phyloP scores from a whole-genome alignment of 2,329 filamentous ascomycete genomes.

The Bimuria novae-zelandiae region DNA sequence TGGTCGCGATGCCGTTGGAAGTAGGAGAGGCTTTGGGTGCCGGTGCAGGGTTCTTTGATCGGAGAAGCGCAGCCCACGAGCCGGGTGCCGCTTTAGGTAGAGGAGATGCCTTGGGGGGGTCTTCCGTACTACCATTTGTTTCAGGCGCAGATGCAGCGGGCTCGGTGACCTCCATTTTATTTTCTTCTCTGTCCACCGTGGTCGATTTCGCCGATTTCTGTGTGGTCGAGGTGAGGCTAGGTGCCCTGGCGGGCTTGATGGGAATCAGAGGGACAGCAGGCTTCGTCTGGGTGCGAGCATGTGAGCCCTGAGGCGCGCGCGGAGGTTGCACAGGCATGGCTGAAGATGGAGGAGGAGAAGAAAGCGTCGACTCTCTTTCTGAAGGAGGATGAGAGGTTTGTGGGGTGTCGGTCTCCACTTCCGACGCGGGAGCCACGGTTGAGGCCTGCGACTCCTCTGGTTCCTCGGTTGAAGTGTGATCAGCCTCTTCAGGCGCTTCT shows the following conservation, averaged over 20 bases:
- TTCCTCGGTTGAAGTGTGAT: conserved; percentile 49
- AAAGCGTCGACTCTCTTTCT: conserved; percentile 59
- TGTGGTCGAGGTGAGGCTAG: conserved; percentile 41
- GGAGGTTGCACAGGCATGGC: conserved; percentile 43
- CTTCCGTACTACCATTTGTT: conserved; percentile 28
- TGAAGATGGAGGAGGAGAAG: conserved; percentile 62
- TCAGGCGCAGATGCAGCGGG: conserved; percentile 15
- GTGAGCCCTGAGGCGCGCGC: conserved; percentile 40
- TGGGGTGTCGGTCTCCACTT: conserved; percentile 59
- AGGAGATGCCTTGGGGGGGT: conserved; percentile 47
- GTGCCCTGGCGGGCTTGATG: conserved; percentile 48
- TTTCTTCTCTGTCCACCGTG: conserved; percentile 22
- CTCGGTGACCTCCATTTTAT: conserved; percentile 18
- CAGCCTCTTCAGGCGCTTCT: conserved; percentile 19
- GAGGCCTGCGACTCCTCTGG: conserved; percentile 49
- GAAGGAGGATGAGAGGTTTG: conserved; percentile 63
- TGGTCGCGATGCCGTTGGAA: conserved; percentile 34
- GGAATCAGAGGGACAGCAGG: conserved; percentile 59
- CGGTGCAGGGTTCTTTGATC: conserved; percentile 53
- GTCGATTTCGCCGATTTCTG: conserved; percentile 41
- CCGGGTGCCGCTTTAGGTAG: conserved; percentile 58
- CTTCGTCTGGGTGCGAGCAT: conserved; percentile 50
- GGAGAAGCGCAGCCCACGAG: conserved; percentile 72
- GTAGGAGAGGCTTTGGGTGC: conserved; percentile 32
- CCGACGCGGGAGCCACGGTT: conserved; percentile 51